A percentile compares a stretch with the other conserved stretches of the same genome.
Evolutionary conservation across 2,329 filamentous ascomycete genomes (phyloP).

Genomic region (Aspergillus pseudotamarii): DNA sequence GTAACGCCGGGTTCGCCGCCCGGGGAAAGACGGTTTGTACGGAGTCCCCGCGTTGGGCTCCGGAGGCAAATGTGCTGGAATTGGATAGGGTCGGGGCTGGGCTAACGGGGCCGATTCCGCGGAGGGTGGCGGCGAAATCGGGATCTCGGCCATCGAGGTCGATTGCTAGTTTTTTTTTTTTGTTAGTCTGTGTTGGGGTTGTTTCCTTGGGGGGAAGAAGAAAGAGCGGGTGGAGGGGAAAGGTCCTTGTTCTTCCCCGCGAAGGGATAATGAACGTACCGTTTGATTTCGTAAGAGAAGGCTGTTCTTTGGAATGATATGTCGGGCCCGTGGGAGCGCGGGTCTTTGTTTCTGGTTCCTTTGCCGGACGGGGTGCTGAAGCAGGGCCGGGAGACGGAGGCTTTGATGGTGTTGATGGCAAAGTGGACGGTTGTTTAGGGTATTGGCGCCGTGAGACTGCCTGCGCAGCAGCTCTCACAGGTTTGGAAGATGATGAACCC

Average conservation of each 20-base stretch:
- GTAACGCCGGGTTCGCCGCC: conserved; percentile 56
- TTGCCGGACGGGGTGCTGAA: conserved; percentile 10
- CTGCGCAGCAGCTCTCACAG: conserved; percentile 51
- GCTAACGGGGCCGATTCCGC: conserved; percentile 61
- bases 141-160: conserved; percentile 65
- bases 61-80: conserved; percentile 52
- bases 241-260: neutral
- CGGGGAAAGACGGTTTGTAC: conserved; percentile 41
- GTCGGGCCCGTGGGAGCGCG: conserved; percentile 26
- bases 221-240: neutral
- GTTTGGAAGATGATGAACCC: conserved; percentile 64
- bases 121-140: conserved; percentile 78
- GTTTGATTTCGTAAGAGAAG: conserved; percentile 35
- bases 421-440: conserved; percentile 49
- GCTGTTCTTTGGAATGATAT: conserved; percentile 40
- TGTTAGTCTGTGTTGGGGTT: conserved; percentile 4
- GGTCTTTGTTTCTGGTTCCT: conserved; percentile 10
- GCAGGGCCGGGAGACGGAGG: conserved; percentile 38
- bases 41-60: conserved; percentile 26
- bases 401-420: conserved; percentile 35
- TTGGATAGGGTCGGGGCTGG: conserved; percentile 60
- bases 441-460: conserved; percentile 58
- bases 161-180: conserved; percentile 46
- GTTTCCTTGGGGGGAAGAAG: conserved; percentile 3
- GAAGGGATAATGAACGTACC: conserved; percentile 27